Base-by-base conservation (phyloP, 2,329 filamentous ascomycete species). In the Penicillium janthinellum region DNA sequence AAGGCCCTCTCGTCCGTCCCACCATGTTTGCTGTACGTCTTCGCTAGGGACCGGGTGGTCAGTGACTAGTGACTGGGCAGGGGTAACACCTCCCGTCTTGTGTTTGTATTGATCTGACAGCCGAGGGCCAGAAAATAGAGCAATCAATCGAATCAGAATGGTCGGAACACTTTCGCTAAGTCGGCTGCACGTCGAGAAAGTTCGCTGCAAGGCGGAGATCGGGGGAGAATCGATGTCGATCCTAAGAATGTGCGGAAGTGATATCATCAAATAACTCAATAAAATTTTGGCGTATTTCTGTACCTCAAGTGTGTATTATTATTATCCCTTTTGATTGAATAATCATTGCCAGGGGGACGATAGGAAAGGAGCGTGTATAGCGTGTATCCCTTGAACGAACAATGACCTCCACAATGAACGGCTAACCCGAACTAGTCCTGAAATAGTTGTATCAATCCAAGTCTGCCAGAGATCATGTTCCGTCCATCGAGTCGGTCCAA, bases 181-280 rank as follows among this genome's bases (percentile, higher is more conserved):
- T 64, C 54, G 17, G 17, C 56, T 60, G 39, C 17, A 28, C 15
- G 15, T 48, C 44, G 25, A 20, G 50, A 54, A 47, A 35, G 49
- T 57, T 61, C 45, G 41, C 58, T 63, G 63, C 63, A 65, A 64
- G 65, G 65, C 63, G 65, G 65, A 56, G 47, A 25, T 35, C 50
- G 53, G 56, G 56, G 52, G 42, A 39, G 34, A 41, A 45, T 45
- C 42, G 42, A 28, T 60, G 59, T 55, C 62, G 63, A 65, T 65
- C 63, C 14, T 50, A 57, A 51, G 59, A 64, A 65, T 64, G 63
- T 31, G n/a, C 25, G 44, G 22, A 31, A 25, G 15, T 47, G 44
- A 47, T 45, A 28, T 45, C 22, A 47, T 47, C 15, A 6, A 47
- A 15, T n/a, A 15, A 47, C 5, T 47, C 14, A 10, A 11, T 42